These are phyloP conservation scores for Ophiostoma tasmaniense DNA, from an alignment of 2,329 filamentous ascomycete species.

Conservation along the genomic window DNA sequence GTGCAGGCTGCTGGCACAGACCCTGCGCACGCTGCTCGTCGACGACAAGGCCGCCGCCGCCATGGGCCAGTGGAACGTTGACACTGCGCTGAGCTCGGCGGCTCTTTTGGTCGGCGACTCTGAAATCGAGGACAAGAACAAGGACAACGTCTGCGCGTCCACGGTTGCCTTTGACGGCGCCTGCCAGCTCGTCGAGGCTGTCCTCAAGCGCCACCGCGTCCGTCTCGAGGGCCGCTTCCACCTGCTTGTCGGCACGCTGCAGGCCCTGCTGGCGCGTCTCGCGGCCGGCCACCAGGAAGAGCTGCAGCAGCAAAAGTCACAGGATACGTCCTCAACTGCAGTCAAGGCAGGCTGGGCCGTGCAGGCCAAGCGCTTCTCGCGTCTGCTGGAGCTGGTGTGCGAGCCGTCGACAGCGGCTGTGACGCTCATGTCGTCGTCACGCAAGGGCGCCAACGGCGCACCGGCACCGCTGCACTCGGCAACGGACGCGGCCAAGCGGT, in stretches of 20 bases:
- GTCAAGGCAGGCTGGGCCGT: slow-evolving; percentile 24
- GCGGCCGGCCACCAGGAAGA: slow-evolving; percentile 33
- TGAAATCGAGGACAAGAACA: neutral
- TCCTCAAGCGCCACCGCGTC: slow-evolving; percentile 51
- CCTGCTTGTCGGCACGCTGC: slow-evolving; percentile 45
- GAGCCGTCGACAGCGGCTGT: slow-evolving; percentile 51
- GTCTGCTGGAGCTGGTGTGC: slow-evolving; percentile 30
- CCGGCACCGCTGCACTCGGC: slow-evolving; percentile 45
- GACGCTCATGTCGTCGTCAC: slow-evolving; percentile 24
- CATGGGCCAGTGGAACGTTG: slow-evolving; percentile 52
- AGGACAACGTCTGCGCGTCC: neutral
- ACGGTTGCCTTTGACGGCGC: slow-evolving; percentile 37
- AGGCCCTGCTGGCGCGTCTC: slow-evolving; percentile 47
- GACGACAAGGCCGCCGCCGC: slow-evolving; percentile 38
- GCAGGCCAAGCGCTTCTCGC: slow-evolving; percentile 40
- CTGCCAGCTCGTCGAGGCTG: slow-evolving; percentile 45
- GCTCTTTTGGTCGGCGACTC: slow-evolving; percentile 25
- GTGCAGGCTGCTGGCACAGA: slow-evolving; percentile 34
- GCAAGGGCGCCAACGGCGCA: neutral
- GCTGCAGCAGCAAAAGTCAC: slow-evolving; percentile 8
- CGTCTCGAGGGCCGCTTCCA: slow-evolving; percentile 56
- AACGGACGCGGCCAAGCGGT: slow-evolving; percentile 52
- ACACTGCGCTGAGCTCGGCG: slow-evolving; percentile 42
- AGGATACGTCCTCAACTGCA: neutral
- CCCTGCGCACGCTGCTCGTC: slow-evolving; percentile 36